Evolutionary conservation across 768 basidiomycete species (phyloP).

Genomic region (Dioszegia crocea): DNA sequence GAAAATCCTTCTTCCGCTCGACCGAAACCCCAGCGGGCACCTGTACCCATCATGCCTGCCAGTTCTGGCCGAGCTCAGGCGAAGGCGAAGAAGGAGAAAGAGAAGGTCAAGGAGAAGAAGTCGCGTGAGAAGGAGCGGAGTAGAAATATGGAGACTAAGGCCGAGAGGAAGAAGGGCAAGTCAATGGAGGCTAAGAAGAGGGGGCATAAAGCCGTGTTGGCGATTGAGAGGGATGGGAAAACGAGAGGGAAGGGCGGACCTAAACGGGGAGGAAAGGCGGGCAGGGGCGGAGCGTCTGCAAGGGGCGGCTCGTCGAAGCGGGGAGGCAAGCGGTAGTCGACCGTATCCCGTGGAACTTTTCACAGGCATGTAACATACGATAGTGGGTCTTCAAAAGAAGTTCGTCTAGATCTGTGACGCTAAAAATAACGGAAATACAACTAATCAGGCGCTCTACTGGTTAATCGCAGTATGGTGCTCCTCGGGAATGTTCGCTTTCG

Average conservation of each 20-base stretch:
- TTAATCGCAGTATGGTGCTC: too few relatives aligned
- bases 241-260: conserved; percentile 14
- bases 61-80: conserved; percentile 38
- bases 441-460: too few relatives aligned
- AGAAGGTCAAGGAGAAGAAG: conserved; percentile 22
- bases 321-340: conserved; percentile 5
- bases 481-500: too few relatives aligned
- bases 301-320: conserved; percentile 24
- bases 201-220: conserved; percentile 67
- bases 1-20: conserved; percentile 52
- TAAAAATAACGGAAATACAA: too few relatives aligned
- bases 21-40: conserved; percentile 17
- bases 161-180: conserved; percentile 61
- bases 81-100: conserved; percentile 26
- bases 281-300: conserved; percentile 6
- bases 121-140: conserved; percentile 25
- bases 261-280: conserved; percentile 18
- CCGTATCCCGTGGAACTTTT: too few relatives aligned
- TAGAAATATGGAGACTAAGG: conserved; percentile 67
- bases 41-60: conserved; percentile 37
- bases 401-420: too few relatives aligned
- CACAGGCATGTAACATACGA: too few relatives aligned
- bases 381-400: too few relatives aligned
- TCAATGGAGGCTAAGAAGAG: conserved; percentile 63
- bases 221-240: conserved; percentile 56